These are phyloP conservation scores for Colletotrichum truncatum DNA, from an alignment of 2,329 filamentous ascomycete species.

Conservation along the genomic window DNA sequence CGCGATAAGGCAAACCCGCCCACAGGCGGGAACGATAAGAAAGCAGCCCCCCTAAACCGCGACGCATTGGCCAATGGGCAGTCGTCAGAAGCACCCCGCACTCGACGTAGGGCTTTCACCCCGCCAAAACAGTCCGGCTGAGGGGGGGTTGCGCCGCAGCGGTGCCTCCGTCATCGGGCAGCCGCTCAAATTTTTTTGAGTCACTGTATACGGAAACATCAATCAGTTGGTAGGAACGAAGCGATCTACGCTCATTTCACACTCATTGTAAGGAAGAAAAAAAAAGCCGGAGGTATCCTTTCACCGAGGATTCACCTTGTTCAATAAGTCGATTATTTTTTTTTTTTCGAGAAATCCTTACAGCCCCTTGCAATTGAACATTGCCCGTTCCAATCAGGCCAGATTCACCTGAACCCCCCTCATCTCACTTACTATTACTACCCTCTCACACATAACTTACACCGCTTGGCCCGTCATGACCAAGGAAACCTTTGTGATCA, in stretches of 20 bases:
- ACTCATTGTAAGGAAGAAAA: neutral
- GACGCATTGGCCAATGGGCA: constrained; percentile 13
- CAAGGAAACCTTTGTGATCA: constrained; percentile 75
- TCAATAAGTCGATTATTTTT: too few species aligned
- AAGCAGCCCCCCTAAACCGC: neutral
- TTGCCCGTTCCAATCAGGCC: neutral
- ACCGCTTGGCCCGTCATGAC: constrained; percentile 16
- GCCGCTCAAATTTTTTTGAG: constrained; percentile 22
- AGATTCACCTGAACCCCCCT: neutral
- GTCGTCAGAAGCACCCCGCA: neutral
- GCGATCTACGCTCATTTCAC: constrained; percentile 7
- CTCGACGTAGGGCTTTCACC: constrained; percentile 12
- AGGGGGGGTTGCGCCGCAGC: constrained; percentile 8
- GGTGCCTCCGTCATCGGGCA: constrained; percentile 21
- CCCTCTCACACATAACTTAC: constrained; percentile 15
- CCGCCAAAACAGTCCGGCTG: constrained; percentile 14
- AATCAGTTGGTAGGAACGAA: neutral
- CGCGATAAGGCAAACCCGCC: neutral
- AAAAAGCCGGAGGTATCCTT: too few species aligned
- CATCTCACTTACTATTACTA: neutral
- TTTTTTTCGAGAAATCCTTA: too few species aligned
- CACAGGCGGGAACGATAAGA: constrained; percentile 3
- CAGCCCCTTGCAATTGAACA: too few species aligned
- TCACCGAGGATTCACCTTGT: too few species aligned
- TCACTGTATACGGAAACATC: too few species aligned